Evolutionary conservation across 768 basidiomycete species (phyloP), one percentile per base, ranked within the genome.

Genomic region (Amanita subjunquillea): DNA sequence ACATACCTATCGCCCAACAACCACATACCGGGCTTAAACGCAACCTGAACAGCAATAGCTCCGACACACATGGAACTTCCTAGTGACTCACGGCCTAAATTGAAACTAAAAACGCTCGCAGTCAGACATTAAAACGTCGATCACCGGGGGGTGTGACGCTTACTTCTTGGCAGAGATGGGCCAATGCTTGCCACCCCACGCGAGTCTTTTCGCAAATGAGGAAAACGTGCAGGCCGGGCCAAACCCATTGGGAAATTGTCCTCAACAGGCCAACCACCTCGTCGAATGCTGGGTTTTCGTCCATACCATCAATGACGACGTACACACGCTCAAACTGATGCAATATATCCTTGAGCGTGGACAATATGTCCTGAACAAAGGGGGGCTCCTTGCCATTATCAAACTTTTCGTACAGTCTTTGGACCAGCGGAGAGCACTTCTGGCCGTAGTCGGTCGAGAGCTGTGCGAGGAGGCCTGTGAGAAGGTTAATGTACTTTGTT

Each of bases 1-100:
- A 8, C 27, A 29, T 27, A 51, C 50, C 50, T 51, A 23, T 51
- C 50, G 12, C 50, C 50, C 40, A 51, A 20, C 30, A 51, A 42
- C 50, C 50, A 51, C 13, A 34, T 10, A 3, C 32, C 50, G 32
- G 13, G 4, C 8, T 10, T 42, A 6, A 53, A 27, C 10, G 43
- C 44, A 32, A 39, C 34, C 43, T 45, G 29, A 4, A 6, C 41
- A 30, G 30, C 37, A 47, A 53, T 17, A 10, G 44, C 51, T 23
- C 51, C 51, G 20, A 53, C 22, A 38, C 51, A 53, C 23, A 29
- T 39, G 3, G 51, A 46, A 13, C 39, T 30, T 30, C 44, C 51
- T 6, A 17, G 7, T 3, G 32, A 15, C 17, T n/a, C 17, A 20
- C 5, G 32, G 4, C 51, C 51, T n/a, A 53, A 22, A 15, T 53